Evolutionary conservation across 192 early-diverging fungal genomes (phyloP).

Genomic region (Coemansia sp.): DNA sequence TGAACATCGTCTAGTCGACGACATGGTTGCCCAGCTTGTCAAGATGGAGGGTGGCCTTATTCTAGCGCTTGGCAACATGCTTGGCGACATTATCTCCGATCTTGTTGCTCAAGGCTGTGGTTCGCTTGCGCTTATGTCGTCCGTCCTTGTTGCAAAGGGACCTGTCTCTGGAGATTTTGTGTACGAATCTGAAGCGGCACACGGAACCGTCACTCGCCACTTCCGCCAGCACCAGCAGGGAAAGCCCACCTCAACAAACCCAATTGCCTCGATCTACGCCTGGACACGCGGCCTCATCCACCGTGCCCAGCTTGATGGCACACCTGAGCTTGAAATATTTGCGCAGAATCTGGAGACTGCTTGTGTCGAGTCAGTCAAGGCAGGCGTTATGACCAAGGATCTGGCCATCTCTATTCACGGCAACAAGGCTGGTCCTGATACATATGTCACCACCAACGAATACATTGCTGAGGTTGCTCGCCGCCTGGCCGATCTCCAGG

Average conservation of each 20-base stretch:
- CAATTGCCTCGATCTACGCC: slow-evolving; percentile 96
- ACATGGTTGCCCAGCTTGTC: slow-evolving; percentile 97
- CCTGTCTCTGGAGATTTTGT: slow-evolving; percentile 73
- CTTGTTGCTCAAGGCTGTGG: slow-evolving; percentile 97
- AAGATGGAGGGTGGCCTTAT: slow-evolving; percentile 94
- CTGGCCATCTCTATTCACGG: slow-evolving; percentile 94
- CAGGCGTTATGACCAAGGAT: slow-evolving; percentile 96
- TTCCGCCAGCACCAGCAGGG: slow-evolving; percentile 97
- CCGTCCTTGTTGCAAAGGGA: slow-evolving; percentile 91
- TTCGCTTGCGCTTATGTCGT: slow-evolving; percentile 95
- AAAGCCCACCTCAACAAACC: slow-evolving; percentile 93
- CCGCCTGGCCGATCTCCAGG: slow-evolving; percentile 51
- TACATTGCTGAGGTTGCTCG: slow-evolving; percentile 86
- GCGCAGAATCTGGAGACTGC: slow-evolving; percentile 80
- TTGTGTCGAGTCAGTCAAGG: slow-evolving; percentile 85
- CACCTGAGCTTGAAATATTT: slow-evolving; percentile 73
- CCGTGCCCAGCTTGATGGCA: slow-evolving; percentile 91
- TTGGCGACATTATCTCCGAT: slow-evolving; percentile 95
- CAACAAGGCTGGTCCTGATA: slow-evolving; percentile 65
- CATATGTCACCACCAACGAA: slow-evolving; percentile 86
- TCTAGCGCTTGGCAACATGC: slow-evolving; percentile 95
- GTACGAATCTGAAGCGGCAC: slow-evolving; percentile 94
- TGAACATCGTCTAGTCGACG: slow-evolving; percentile 97
- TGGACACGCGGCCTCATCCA: slow-evolving; percentile 93
- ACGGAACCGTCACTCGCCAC: slow-evolving; percentile 95